phyloP scores from a whole-genome alignment of 2,329 filamentous ascomycete species.

The Gliomastix tumulicola region DNA sequence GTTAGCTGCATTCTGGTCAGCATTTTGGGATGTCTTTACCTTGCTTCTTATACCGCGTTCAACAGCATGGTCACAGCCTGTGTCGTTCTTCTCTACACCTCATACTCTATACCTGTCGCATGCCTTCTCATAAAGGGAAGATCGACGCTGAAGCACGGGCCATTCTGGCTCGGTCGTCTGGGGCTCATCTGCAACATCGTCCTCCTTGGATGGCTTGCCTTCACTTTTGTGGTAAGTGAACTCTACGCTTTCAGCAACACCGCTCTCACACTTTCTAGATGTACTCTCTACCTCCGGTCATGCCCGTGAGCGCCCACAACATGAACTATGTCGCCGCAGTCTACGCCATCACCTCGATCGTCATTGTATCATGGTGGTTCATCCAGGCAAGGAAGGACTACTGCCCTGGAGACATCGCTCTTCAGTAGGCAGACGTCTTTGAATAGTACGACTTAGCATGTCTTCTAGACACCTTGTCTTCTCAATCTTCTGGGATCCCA shows the following conservation, averaged over 20 bases:
- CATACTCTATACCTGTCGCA: slow-evolving; percentile 16
- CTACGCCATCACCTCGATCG: neutral
- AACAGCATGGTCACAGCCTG: slow-evolving; percentile 16
- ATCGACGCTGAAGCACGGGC: slow-evolving; percentile 15
- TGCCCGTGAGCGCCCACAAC: neutral
- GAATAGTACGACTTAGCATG: too few relatives aligned
- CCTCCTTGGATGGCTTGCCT: slow-evolving; percentile 13
- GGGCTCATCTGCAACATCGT: slow-evolving; percentile 14
- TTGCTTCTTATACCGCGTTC: slow-evolving; percentile 16
- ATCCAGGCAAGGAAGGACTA: neutral
- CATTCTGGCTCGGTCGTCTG: slow-evolving; percentile 16
- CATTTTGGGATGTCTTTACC: slow-evolving; percentile 17
- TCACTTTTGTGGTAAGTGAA: slow-evolving; percentile 3
- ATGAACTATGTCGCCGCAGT: neutral
- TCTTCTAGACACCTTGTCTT: too few relatives aligned
- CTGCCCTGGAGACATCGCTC: neutral
- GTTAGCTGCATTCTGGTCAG: neutral
- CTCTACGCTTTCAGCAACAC: neutral
- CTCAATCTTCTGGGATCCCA: too few relatives aligned
- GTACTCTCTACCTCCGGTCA: neutral
- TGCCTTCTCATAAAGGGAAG: slow-evolving; percentile 12
- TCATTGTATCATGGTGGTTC: neutral
- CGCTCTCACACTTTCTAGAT: neutral
- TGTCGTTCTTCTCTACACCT: slow-evolving; percentile 16
- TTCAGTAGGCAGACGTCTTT: too few relatives aligned